Conservation (phyloP, 1,284 basidiomycete species). For the Ceratobasidium sp. region DNA sequence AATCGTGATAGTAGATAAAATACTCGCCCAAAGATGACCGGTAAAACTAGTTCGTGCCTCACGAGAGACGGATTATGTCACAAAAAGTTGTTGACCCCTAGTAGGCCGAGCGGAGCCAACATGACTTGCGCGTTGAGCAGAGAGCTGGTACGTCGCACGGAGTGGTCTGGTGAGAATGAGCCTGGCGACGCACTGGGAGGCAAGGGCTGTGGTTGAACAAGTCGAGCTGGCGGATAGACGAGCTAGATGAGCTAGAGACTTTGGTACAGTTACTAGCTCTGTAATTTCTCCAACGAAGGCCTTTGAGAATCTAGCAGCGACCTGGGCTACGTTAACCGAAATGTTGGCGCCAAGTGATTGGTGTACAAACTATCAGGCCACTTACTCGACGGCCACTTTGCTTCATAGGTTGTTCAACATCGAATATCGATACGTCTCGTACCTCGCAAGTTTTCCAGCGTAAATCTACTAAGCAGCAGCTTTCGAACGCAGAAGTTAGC, state of each 20-base stretch:
- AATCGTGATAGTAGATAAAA: too few species aligned
- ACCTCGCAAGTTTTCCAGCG: too few species aligned
- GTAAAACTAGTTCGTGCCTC: too few species aligned
- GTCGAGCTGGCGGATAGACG: conserved; percentile 9
- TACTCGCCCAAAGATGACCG: too few species aligned
- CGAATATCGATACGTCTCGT: too few species aligned
- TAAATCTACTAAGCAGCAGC: too few species aligned
- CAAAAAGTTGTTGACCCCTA: conserved; percentile 54
- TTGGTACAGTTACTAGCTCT: conserved; percentile 73
- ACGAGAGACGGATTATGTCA: too few species aligned
- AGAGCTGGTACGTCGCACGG: conserved; percentile 87
- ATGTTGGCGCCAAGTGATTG: conserved; percentile 86
- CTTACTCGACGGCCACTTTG: too few species aligned
- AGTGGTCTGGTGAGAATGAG: conserved; percentile 84
- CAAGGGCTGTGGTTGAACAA: conserved; percentile 35
- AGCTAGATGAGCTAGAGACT: not conserved
- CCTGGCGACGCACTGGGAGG: conserved; percentile 31
- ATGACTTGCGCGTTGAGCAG: conserved; percentile 82
- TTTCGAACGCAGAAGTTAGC: too few species aligned
- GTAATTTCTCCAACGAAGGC: conserved; percentile 94
- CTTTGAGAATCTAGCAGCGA: conserved; percentile 91
- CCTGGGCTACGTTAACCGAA: conserved; percentile 87
- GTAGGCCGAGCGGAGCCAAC: conserved; percentile 81
- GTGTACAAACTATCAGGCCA: conserved; percentile 70
- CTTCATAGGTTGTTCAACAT: too few species aligned